These are phyloP conservation scores for Alnus rubra DNA, from an alignment of 306 rosid genomes.

Conservation along the genomic window DNA sequence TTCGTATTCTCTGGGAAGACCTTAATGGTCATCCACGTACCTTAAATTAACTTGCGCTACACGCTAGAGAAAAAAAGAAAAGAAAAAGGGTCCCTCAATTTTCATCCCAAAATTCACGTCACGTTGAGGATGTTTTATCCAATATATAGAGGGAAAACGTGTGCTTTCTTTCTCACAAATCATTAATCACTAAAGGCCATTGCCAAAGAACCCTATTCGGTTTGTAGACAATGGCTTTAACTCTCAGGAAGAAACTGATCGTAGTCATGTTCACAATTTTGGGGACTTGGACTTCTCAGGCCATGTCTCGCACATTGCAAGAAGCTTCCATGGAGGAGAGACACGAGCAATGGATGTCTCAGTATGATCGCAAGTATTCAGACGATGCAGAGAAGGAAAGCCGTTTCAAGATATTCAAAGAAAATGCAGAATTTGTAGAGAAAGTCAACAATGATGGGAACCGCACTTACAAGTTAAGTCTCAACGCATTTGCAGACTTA, in stretches of 20 bases:
- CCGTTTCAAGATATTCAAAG: constrained; percentile 29
- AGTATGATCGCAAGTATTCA: not conserved
- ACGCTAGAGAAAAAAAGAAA: too few relatives aligned
- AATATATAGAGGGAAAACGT: too few relatives aligned
- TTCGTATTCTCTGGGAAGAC: too few relatives aligned
- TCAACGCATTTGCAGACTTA: constrained; percentile 37
- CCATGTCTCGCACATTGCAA: constrained; percentile 24
- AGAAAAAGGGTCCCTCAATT: too few relatives aligned
- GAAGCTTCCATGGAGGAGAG: constrained; percentile 26
- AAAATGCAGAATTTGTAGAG: constrained; percentile 37
- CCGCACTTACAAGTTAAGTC: constrained; percentile 30
- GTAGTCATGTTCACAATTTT: constrained; percentile 5
- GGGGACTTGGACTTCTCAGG: constrained; percentile 20
- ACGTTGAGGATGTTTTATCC: too few relatives aligned
- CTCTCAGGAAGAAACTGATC: not conserved
- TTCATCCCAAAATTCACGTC: too few relatives aligned
- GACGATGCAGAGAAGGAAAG: constrained; percentile 29
- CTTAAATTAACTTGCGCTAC: too few relatives aligned
- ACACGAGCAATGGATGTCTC: constrained; percentile 40
- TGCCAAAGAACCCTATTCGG: not conserved
- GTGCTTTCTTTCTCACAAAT: too few relatives aligned
- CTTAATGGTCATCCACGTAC: too few relatives aligned
- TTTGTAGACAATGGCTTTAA: constrained; percentile 21
- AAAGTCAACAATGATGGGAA: constrained; percentile 34
- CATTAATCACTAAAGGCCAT: too few relatives aligned